phyloP scores from a whole-genome alignment of 768 basidiomycete species.

The Amanita muscaria region DNA sequence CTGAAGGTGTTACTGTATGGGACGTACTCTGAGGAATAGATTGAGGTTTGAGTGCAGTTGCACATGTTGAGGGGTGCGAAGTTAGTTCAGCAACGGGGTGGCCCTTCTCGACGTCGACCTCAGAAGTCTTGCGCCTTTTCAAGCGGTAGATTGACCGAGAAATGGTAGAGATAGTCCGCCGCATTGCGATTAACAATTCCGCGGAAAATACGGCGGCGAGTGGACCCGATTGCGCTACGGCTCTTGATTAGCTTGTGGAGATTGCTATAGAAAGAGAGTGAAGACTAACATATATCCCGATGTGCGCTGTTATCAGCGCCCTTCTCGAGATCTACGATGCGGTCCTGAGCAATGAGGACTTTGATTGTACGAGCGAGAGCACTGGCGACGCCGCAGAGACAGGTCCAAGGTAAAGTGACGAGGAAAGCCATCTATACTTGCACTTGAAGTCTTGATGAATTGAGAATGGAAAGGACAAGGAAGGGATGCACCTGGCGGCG shows the following conservation, averaged over 20 bases:
- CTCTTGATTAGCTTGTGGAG: background rate
- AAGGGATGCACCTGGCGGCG: background rate
- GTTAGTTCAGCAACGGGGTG: too few species aligned
- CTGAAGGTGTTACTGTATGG: background rate
- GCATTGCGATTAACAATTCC: too few species aligned
- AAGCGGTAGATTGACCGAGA: background rate
- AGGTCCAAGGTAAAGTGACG: background rate
- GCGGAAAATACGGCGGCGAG: too few species aligned
- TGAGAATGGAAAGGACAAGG: too few species aligned
- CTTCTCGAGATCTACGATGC: background rate
- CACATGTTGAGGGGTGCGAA: too few species aligned
- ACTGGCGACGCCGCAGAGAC: background rate
- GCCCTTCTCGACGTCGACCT: background rate
- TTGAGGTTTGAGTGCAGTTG: too few species aligned
- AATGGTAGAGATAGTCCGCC: background rate
- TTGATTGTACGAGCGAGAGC: background rate
- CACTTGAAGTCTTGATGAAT: background rate
- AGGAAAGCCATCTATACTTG: slow-evolving; percentile 1
- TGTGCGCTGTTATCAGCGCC: background rate
- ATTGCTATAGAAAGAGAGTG: background rate
- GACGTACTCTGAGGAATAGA: too few species aligned
- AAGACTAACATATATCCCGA: background rate
- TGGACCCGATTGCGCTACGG: background rate
- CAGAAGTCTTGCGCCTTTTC: background rate
- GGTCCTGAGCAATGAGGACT: background rate